Evolutionary conservation across 148 eudicot species (phyloP), one percentile per base, ranked within the genome.

Genomic region (Rhododendron ferrugineum): DNA sequence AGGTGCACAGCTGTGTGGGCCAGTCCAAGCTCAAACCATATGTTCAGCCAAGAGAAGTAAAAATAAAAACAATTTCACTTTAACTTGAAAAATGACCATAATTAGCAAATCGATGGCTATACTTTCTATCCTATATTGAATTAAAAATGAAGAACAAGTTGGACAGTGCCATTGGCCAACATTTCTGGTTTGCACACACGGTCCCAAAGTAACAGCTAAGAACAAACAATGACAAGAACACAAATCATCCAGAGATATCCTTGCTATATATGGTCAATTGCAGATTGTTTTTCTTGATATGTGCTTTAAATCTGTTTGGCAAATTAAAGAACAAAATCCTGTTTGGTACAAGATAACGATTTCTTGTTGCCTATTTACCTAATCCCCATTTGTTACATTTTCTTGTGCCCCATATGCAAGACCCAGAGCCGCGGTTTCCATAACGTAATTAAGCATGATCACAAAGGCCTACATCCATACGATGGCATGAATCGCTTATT

Each of bases 51-150:
- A 40, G 2, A 37, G 36, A 42, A 20, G 70, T 56, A 81, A 40
- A 64, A 42, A 64, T 46, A 14, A 42, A 62, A 13, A 23, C 75
- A 81, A 34, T 40, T 62, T 40, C 42, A 18, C 70, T 42, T 62
- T 10, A 82, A 64, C 37, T 84, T 74, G 44, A 34, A 72, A 79
- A 74, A 32, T 73, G 49, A 74, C 68, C 80, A 36, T n/a, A 84
- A 73, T 26, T 73, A 84, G 32, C 49, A 50, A 47, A 42, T 42
- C 2, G 10, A 62, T 36, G 28, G 36, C 75, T 15, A 62, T 82
- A 30, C 36, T 82, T 82, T 82, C 75, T 23, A 26, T 64, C 23
- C 84, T 42, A 23, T 5, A 42, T 62, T 26, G 70, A 62, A 36
- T 11, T 62, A 36, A 40, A 82, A 62, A 42, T 64, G 46, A 60